A percentile compares a stretch with the other conserved stretches of the same genome.
These are phyloP conservation scores for Penicillium bialowiezense DNA, from an alignment of 495 filamentous ascomycete genomes.

Conservation along the genomic window DNA sequence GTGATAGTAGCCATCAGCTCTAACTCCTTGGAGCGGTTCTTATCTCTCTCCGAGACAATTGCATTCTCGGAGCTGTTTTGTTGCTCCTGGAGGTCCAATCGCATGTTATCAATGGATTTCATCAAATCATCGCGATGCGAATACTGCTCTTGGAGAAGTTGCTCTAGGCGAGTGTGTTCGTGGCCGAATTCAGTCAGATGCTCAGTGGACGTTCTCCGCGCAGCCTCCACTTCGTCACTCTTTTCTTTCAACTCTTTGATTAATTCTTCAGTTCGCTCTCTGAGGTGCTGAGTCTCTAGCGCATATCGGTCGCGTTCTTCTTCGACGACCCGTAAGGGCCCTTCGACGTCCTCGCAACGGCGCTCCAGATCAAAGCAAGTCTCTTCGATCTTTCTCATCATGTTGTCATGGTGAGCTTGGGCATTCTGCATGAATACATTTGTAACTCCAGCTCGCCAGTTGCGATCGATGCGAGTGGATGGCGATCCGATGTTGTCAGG, in stretches of 20 bases:
- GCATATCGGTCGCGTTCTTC: constrained; percentile 39
- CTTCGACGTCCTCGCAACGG: constrained; percentile 49
- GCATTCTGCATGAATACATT: constrained; percentile 35
- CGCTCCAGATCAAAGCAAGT: constrained; percentile 55
- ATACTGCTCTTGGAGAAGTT: constrained; percentile 25
- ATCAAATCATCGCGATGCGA: constrained; percentile 27
- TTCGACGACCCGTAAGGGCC: constrained; percentile 44
- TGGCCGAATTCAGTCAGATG: constrained; percentile 23
- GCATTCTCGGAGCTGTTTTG: constrained; percentile 18
- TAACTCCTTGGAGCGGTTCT: constrained; percentile 36
- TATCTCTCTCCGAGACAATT: constrained; percentile 26
- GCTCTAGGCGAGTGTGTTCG: constrained; percentile 29
- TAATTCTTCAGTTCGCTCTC: constrained; percentile 22
- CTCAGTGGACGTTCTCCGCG: constrained; percentile 21
- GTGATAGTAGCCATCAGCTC: constrained; percentile 44
- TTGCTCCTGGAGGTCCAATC: constrained; percentile 29
- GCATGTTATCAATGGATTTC: constrained; percentile 19
- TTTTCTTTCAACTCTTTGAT: constrained; percentile 1
- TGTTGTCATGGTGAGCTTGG: constrained; percentile 31
- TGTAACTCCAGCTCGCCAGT: constrained; percentile 46
- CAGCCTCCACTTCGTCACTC: constrained; percentile 23
- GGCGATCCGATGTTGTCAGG: constrained; percentile 10
- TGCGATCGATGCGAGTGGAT: constrained; percentile 15
- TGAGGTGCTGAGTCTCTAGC: constrained; percentile 23
- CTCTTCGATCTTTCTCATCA: constrained; percentile 47